Base-by-base conservation (phyloP, 495 filamentous ascomycete genomes). In the Penicillium salamii region DNA sequence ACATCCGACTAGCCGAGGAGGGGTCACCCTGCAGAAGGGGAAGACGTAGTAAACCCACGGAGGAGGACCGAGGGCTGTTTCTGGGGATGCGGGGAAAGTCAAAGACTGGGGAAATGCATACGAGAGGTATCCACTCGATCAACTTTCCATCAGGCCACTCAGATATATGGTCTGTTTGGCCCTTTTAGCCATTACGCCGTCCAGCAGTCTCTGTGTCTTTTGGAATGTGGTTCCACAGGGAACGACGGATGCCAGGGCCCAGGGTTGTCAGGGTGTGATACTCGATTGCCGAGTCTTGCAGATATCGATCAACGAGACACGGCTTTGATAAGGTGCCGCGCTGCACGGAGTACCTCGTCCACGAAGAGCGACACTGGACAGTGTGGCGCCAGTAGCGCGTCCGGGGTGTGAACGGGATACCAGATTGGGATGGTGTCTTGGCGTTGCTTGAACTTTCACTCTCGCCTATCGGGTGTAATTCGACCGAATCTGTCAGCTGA, bases 31-130 rank as follows among this genome's bases (percentile, higher is more conserved):
- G 42, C 20, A 38, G 20, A 32, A 51, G 26, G 31, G 8, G 4
- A 31, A 24, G 12, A 39, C 3, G 19, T n/a, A 24, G 9, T n/a
- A 36, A 13, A 13, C 31, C 31, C 39, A 42, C 68, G 68, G 68
- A 66, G 60, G 37, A 62, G 21, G 38, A 49, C 68, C 68, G 66
- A 68, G 31, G 20, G 32, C 46, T 48, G 50, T 57, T 33, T 49
- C 35, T 48, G 45, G 45, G 45, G 45, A 39, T 29, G 45, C 26
- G 45, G 24, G 45, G 45, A 39, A 39, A 32, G 29, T 7, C 12
- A 17, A 38, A 8, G 7, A 21, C 21, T 47, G 34, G 23, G 34
- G 35, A 20, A 28, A 29, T 9, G 15, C 7, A 48, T 48, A 48
- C 45, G 24, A 48, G 23, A 3, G 1, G 31, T 29, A 24, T 23